phyloP scores from a whole-genome alignment of 805 yeast species.

The Candida tammaniensis region DNA sequence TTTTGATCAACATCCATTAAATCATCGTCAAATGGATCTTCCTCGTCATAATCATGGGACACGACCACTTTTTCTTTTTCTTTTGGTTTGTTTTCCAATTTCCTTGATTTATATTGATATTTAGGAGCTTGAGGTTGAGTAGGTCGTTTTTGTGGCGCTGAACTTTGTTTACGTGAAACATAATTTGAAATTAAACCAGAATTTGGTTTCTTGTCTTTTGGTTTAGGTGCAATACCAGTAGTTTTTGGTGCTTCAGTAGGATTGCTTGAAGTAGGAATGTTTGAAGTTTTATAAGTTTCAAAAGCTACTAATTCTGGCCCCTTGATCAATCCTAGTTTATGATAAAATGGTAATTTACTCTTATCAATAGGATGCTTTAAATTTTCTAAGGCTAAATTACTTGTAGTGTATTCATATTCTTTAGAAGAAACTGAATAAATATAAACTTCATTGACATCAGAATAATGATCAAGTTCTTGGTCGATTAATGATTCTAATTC shows the following conservation, averaged over 20 bases:
- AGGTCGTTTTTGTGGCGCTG: background rate
- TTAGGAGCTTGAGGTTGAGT: slow-evolving; percentile 2
- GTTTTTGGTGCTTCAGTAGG: slow-evolving; percentile 6
- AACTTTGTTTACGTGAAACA: slow-evolving; percentile 23
- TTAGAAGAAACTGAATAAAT: slow-evolving; percentile 33
- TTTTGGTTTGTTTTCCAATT: slow-evolving; percentile 21
- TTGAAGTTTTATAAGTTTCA: background rate
- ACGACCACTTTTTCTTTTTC: slow-evolving; percentile 37
- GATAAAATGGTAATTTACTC: slow-evolving; percentile 16
- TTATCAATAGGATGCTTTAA: slow-evolving; percentile 11
- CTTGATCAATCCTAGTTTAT: slow-evolving; percentile 28
- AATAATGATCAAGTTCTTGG: slow-evolving; percentile 23
- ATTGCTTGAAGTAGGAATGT: background rate
- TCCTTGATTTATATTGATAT: slow-evolving; percentile 36
- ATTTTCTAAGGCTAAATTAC: slow-evolving; percentile 20
- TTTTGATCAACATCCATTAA: slow-evolving; percentile 8
- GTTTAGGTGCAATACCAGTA: no score
- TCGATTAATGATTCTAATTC: slow-evolving; percentile 17
- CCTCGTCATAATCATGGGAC: slow-evolving; percentile 15
- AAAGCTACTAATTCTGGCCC: slow-evolving; percentile 23
- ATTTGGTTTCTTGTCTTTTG: slow-evolving; percentile 7
- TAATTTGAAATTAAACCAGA: slow-evolving; percentile 25
- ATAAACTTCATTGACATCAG: slow-evolving; percentile 29
- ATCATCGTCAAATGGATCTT: slow-evolving; percentile 6
- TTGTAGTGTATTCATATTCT: slow-evolving; percentile 5